Evolutionary conservation across 805 yeast genomes (phyloP).

Genomic region (Wickerhamiella hasegawae): DNA sequence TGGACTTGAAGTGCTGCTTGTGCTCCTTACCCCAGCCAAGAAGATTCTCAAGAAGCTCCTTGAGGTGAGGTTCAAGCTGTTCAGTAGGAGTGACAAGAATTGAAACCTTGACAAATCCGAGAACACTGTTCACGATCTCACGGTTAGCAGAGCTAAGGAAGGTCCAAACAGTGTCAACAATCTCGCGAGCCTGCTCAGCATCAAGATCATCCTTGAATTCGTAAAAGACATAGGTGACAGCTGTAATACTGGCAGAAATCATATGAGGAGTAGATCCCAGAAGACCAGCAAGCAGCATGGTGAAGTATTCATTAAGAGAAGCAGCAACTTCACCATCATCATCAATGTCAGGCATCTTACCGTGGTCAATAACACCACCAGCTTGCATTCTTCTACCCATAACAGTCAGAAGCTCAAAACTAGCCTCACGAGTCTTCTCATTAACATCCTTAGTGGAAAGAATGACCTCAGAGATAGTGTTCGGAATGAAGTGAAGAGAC

Average conservation of each 20-base stretch:
- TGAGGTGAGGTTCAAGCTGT: constrained; percentile 47
- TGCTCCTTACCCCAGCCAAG: constrained; percentile 93
- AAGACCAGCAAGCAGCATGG: constrained; percentile 90
- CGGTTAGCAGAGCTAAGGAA: constrained; percentile 81
- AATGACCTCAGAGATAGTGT: constrained; percentile 72
- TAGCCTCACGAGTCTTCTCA: constrained; percentile 74
- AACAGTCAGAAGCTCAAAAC: constrained; percentile 56
- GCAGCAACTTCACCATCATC: constrained; percentile 49
- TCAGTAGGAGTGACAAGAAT: constrained; percentile 71
- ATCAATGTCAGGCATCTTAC: constrained; percentile 52
- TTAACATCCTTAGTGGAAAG: constrained; percentile 82
- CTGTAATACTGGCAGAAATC: constrained; percentile 93
- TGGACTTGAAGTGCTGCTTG: constrained; percentile 84
- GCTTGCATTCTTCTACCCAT: constrained; percentile 67
- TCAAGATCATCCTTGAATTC: constrained; percentile 64
- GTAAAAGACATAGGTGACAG: constrained; percentile 69
- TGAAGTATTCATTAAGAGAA: constrained; percentile 64
- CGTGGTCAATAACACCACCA: constrained; percentile 47
- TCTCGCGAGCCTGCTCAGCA: constrained; percentile 45
- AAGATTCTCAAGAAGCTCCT: constrained; percentile 50
- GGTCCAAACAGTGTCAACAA: constrained; percentile 73
- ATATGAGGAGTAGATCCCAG: constrained; percentile 89
- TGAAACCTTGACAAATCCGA: constrained; percentile 88
- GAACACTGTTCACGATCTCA: constrained; percentile 86
- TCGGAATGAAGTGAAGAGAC: constrained; percentile 64